Conservation (phyloP, 169 alveolate species). For the Plasmodium adleri region DNA sequence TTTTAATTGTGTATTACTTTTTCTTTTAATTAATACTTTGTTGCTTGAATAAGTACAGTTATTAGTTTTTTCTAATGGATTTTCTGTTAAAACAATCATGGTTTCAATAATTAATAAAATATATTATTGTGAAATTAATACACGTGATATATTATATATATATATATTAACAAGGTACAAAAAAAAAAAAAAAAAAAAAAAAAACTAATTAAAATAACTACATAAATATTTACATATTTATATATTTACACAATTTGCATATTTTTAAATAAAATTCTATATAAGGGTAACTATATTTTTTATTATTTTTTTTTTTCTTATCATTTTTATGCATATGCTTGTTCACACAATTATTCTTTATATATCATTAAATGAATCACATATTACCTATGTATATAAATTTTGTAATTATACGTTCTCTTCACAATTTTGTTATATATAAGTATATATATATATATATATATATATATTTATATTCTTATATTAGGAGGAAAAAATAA, state of each 20-base stretch:
- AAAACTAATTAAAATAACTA: too few species aligned
- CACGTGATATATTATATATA: constrained; percentile 4
- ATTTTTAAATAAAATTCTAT: too few species aligned
- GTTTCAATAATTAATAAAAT: constrained; percentile 15
- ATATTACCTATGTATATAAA: background rate
- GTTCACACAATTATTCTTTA: too few species aligned
- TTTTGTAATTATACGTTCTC: constrained; percentile 77
- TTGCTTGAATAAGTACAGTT: constrained; percentile 25
- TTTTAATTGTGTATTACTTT: constrained; percentile 36
- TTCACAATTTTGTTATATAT: constrained; percentile 63
- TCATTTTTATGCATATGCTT: too few species aligned
- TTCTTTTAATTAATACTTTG: constrained; percentile 35
- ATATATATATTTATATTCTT: too few species aligned
- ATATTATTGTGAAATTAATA: background rate
- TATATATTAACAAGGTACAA: background rate
- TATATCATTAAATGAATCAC: background rate
- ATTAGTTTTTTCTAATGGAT: constrained; percentile 34
- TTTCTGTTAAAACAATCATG: constrained; percentile 75
- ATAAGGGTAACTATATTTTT: too few species aligned
- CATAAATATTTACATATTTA: too few species aligned
- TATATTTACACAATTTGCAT: too few species aligned
- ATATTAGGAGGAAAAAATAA: background rate
- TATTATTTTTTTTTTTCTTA: too few species aligned
- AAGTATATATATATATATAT: too few species aligned
- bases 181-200: too few species aligned